Conservation (phyloP, 768 basidiomycete genomes). For the Dioszegia crocea region DNA sequence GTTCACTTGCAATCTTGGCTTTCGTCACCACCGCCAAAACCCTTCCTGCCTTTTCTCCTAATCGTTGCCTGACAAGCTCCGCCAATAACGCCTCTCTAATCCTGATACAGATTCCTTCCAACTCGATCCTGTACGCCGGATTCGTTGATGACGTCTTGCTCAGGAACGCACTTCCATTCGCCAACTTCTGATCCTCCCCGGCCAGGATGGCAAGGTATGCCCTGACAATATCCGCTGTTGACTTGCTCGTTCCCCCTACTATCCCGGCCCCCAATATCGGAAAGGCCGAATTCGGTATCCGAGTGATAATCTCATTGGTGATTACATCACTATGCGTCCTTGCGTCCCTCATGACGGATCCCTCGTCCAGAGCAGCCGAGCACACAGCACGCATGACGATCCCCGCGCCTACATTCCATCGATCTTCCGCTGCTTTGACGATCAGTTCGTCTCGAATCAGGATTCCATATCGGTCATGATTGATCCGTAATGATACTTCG, state of each 20-base stretch:
- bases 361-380: constrained; percentile 56
- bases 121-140: constrained; percentile 31
- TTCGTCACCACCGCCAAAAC: constrained; percentile 73
- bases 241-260: constrained; percentile 13
- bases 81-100: constrained; percentile 68
- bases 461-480: constrained; percentile 80
- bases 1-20: constrained; percentile 89
- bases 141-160: constrained; percentile 10
- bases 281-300: constrained; percentile 21
- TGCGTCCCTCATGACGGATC: constrained; percentile 24
- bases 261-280: constrained; percentile 23
- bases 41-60: constrained; percentile 76
- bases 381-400: constrained; percentile 67
- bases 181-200: constrained; percentile 31
- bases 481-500: constrained; percentile 73
- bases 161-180: constrained; percentile 24
- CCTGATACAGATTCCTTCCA: constrained; percentile 42
- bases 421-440: constrained; percentile 67
- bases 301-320: constrained; percentile 27
- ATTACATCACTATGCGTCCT: constrained; percentile 19
- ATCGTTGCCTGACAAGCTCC: constrained; percentile 60
- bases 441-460: constrained; percentile 83
- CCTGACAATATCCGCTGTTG: constrained; percentile 22
- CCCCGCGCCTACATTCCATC: constrained; percentile 73
- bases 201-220: constrained; percentile 30